These are phyloP conservation scores for Escallonia rubra DNA, from an alignment of 129 eudicot species.

Conservation along the genomic window DNA sequence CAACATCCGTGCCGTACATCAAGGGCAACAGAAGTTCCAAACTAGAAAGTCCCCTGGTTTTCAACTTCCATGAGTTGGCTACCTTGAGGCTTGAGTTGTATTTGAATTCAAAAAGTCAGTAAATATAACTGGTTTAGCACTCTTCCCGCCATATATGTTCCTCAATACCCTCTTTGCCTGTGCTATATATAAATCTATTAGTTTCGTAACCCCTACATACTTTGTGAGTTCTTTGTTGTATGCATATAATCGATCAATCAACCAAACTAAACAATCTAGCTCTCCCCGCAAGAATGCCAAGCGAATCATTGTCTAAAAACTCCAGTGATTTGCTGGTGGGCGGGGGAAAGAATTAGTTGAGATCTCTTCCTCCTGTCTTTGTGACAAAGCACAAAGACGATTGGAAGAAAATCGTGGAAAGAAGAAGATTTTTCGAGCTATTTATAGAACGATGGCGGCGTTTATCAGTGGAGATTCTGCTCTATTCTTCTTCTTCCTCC, in stretches of 20 bases:
- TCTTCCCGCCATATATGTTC: slow-evolving; percentile 1
- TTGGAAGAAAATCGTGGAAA: not conserved
- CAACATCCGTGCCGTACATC: too few relatives aligned
- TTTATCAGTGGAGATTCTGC: not conserved
- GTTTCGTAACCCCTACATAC: not conserved
- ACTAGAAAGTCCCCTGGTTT: too few relatives aligned
- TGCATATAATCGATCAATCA: not conserved
- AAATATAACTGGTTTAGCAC: slow-evolving; percentile 1
- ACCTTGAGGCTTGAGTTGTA: too few relatives aligned
- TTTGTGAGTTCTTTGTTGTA: not conserved
- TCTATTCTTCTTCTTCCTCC: slow-evolving; percentile 11
- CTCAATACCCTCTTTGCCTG: not conserved
- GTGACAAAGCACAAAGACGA: not conserved
- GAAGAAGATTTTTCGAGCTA: not conserved
- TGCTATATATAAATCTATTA: not conserved
- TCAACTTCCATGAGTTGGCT: too few relatives aligned
- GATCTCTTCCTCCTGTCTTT: not conserved
- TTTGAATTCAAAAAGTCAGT: too few relatives aligned
- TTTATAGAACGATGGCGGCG: slow-evolving; percentile 1
- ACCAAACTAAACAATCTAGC: not conserved
- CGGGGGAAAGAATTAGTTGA: not conserved
- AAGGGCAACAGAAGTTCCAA: too few relatives aligned
- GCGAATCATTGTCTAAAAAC: slow-evolving; percentile 5
- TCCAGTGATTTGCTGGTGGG: slow-evolving; percentile 7
- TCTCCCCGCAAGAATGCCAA: not conserved